Evolutionary conservation across 78 protist species (phyloP), one percentile per base, ranked within the genome.

Genomic region (Parvularia atlantis): DNA sequence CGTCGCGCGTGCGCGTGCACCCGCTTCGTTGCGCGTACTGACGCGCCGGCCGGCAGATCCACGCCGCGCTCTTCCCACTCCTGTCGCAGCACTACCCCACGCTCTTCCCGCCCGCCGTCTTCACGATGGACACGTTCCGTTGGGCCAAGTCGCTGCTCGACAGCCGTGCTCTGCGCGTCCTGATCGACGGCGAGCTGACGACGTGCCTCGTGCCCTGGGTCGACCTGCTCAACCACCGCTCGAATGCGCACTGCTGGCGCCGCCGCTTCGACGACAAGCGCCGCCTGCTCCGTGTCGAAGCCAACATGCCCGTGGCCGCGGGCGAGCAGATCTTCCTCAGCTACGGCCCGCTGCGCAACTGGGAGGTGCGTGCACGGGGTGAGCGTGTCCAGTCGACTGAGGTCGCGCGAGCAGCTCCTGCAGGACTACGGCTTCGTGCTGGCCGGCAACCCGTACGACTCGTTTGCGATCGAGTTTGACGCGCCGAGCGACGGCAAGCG

Each of bases 221-320:
- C 63, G 82, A 77, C 54, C 69, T 77, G 82, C 63, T 77, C 16
- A 77, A 77, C 43, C 82, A 77, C 54, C 82, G 70, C 35, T n/a
- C 48, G 50, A 37, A 67, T 30, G 82, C 82, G 40, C 82, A 77
- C 52, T 71, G 69, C 4, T 77, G 77, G 28, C 67, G 62, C 43
- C 46, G 82, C 30, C 44, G 31, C 26, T 77, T 77, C 54, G 82
- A 77, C 53, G 59, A 48, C 31, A 70, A 67, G 5, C 19, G 9
- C 31, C 28, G 64, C 40, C 62, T 57, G 28, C 70, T 77, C 54
- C 69, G 54, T 43, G 70, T 77, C 77, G 36, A 71, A 19, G 62
- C 76, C 30, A 54, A 71, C 43, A 71, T 75, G 43, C 30, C 37
- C 37, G 43, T 77, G 2, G 69, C 76, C 17, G 66, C 75, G 36